Evolutionary conservation across 768 basidiomycete species (phyloP), one percentile per base, ranked within the genome.

Genomic region (Tulasnella sp.): DNA sequence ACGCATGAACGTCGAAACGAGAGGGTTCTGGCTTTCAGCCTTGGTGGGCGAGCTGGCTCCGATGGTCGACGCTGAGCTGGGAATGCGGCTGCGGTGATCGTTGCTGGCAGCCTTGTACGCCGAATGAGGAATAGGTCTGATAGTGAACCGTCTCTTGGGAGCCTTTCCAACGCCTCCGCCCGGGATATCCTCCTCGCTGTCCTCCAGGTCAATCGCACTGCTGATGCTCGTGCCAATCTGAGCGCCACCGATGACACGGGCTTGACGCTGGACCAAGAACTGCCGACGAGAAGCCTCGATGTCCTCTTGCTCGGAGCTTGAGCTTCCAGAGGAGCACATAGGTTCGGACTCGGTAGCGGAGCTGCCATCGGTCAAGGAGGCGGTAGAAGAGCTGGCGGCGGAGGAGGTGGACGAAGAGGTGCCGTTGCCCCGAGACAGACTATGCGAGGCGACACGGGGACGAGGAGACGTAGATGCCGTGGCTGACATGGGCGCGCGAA

Each of bases 301-400:
- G 26, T 40, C 46, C 67, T 77, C 75, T 35, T 29, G 26, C 57
- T 77, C 75, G 26, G 75, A 77, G n/a, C 44, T 26, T 48, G 44
- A 46, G 40, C 35, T 73, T 13, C 2, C 15, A 15, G 75, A 77
- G 13, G 73, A 55, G 73, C 44, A 77, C 75, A 77, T 71, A 6
- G 35, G 23, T 48, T 77, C 75, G 32, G 75, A 77, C 55, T 70
- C 75, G 55, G 55, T 67, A 57, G 75, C 75, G 11, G 73, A 44
- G n/a, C 40, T 44, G 39, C 73, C 73, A 40, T 77, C 75, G 20
- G 75, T 77, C 18, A 77, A 48, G 46, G 75, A 67, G 39, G 61
- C 75, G 5, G 55, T 67, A 13, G 75, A 77, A n/a, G 61, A 77
- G 20, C 55, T 39, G 35, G 55, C 73, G 37, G 67, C 37, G 13